Evolutionary conservation across 2,329 filamentous ascomycete species (phyloP).

Genomic region (Davidsoniella australis): DNA sequence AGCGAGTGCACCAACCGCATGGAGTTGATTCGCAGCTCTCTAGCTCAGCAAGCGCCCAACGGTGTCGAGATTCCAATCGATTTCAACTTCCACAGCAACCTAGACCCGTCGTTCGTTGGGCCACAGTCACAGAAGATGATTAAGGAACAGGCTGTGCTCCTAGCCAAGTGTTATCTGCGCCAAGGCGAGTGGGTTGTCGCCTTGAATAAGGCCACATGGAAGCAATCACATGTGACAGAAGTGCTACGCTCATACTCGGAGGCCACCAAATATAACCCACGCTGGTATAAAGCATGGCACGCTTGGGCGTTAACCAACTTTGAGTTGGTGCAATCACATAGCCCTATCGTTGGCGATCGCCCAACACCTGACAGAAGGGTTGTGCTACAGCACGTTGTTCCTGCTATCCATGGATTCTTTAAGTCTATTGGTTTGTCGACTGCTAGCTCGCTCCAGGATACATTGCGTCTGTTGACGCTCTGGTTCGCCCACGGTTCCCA

Average conservation of each 20-base stretch:
- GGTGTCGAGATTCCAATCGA: conserved; percentile 29
- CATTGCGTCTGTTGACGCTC: conserved; percentile 73
- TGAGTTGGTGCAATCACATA: conserved; percentile 68
- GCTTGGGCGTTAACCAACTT: conserved; percentile 97
- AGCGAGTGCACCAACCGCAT: conserved; percentile 38
- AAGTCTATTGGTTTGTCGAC: conserved; percentile 86
- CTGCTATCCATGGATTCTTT: conserved; percentile 91
- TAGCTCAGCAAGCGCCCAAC: conserved; percentile 28
- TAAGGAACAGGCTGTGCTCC: conserved; percentile 48
- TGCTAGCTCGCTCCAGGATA: conserved; percentile 89
- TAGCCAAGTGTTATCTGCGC: conserved; percentile 90
- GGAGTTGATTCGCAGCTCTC: conserved; percentile 35
- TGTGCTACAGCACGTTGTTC: conserved; percentile 77
- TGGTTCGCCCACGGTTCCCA: conserved; percentile 93
- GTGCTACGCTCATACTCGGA: conserved; percentile 81
- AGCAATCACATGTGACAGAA: conserved; percentile 63
- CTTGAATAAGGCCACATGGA: conserved; percentile 73
- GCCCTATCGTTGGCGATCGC: conserved; percentile 18
- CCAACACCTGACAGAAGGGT: conserved; percentile 40
- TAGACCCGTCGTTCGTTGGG: conserved; percentile 28
- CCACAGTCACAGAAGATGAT: conserved; percentile 35
- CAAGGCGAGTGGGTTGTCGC: conserved; percentile 92
- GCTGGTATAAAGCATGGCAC: conserved; percentile 99
- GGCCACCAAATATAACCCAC: conserved; percentile 83
- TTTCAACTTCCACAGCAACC: conserved; percentile 32